These are phyloP conservation scores for Pseudotulostoma volvatum DNA, from an alignment of 495 filamentous ascomycete species.

Conservation along the genomic window DNA sequence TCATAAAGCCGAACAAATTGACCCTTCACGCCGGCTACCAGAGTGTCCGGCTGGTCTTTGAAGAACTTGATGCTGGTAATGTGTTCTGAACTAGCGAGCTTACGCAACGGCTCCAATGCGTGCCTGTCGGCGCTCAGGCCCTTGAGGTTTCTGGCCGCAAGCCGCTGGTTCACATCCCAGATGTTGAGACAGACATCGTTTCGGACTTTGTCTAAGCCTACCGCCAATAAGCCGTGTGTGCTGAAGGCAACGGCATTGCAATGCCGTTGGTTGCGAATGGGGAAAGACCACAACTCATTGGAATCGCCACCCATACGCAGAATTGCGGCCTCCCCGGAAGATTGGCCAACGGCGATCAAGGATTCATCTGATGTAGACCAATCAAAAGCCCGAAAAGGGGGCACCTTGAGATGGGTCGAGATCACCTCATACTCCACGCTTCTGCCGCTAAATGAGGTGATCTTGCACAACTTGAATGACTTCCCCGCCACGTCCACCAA, in stretches of 20 bases:
- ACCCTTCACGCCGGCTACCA: conserved; percentile 74
- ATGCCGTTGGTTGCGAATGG: conserved; percentile 68
- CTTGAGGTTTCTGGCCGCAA: conserved; percentile 23
- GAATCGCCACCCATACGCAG: conserved; percentile 54
- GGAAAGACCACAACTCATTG: conserved; percentile 50
- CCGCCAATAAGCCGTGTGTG: conserved; percentile 58
- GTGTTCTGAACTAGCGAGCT: conserved; percentile 67
- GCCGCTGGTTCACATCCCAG: conserved; percentile 69
- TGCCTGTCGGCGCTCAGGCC: conserved; percentile 20
- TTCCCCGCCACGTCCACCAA: conserved; percentile 71
- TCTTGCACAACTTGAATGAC: conserved; percentile 61
- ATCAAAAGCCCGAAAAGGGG: conserved; percentile 81
- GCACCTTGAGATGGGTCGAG: conserved; percentile 61
- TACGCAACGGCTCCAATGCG: conserved; percentile 44
- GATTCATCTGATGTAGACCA: conserved; percentile 72
- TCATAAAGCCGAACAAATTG: conserved; percentile 82
- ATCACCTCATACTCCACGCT: conserved; percentile 49
- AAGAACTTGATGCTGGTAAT: conserved; percentile 90
- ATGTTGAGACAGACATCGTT: conserved; percentile 89
- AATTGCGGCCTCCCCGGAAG: conserved; percentile 69
- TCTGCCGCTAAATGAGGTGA: conserved; percentile 42
- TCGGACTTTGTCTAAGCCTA: conserved; percentile 76
- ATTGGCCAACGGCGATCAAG: conserved; percentile 70
- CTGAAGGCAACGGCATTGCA: conserved; percentile 90
- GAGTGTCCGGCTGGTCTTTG: conserved; percentile 59